Evolutionary conservation across 331 rosid genomes (phyloP).

Genomic region (Arachis monticola): DNA sequence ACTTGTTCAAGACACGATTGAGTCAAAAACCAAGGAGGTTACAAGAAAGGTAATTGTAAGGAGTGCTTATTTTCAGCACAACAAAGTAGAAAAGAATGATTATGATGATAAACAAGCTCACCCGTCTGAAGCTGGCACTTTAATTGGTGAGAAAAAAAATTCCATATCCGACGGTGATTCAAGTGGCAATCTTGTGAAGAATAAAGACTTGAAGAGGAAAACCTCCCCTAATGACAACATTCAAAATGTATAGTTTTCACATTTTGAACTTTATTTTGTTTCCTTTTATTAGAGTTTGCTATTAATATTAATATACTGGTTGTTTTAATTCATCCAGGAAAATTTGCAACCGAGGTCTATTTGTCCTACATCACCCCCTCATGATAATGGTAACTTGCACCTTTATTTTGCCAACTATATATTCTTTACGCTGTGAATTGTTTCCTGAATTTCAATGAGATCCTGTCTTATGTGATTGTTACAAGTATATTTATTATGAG

Average conservation of each 20-base stretch:
- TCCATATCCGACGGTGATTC: constrained; percentile 43
- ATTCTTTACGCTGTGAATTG: constrained; percentile 5
- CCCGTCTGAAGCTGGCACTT: constrained; percentile 36
- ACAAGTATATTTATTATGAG: neutral
- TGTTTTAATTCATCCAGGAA: constrained; percentile 59
- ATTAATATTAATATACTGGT: constrained; percentile 31
- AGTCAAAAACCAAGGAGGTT: constrained; percentile 53
- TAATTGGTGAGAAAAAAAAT: constrained; percentile 37
- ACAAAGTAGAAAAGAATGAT: constrained; percentile 48
- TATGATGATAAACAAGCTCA: constrained; percentile 43
- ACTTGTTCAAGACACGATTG: constrained; percentile 41
- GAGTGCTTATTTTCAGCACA: constrained; percentile 72
- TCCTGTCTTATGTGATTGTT: neutral
- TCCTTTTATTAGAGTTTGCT: constrained; percentile 9
- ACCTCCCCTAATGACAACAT: constrained; percentile 49
- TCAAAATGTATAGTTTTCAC: constrained; percentile 57
- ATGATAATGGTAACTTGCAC: constrained; percentile 46
- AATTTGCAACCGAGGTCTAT: constrained; percentile 51
- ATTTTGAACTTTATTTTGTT: constrained; percentile 25
- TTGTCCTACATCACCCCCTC: constrained; percentile 41
- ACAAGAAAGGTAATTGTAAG: constrained; percentile 67
- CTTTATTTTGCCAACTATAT: constrained; percentile 37
- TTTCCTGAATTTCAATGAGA: neutral
- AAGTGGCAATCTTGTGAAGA: constrained; percentile 40
- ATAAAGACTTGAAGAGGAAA: constrained; percentile 63